Base-by-base conservation (phyloP, 2,329 filamentous ascomycete species). In the Venturia carpophila region DNA sequence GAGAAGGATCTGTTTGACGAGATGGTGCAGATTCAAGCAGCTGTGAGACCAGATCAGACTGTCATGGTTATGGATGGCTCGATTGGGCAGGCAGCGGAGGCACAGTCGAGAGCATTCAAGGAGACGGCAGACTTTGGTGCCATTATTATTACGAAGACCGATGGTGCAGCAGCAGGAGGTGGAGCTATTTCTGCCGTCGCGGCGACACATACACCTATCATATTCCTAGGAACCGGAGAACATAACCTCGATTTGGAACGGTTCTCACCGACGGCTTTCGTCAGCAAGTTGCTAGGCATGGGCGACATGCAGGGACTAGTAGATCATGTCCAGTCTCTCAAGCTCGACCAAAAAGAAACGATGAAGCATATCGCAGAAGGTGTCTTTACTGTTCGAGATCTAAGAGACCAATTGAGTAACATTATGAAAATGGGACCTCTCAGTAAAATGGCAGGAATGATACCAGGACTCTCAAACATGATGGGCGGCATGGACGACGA, bases 361-460 rank as follows among this genome's bases (percentile, higher is more conserved):
- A 97, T 99, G 83, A 99, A 99, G 81, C 93, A 99, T 79, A 95
- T 99, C 69, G 89, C 91, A 7, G 93, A 97, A 73, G 94, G 94
- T 65, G 92, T 97, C 68, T 99, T 97, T 77, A 96, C 94, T 0
- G 84, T 99, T 42, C 89, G 94, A 65, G 94, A 99, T 75, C 83
- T 99, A 69, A 87, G 94, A 24, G 94, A 99, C 74, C 95, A 99
- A 74, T 86, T 99, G 15, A 89, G 89, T 66, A 97, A 97, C 72
- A 97, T 99, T 73, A 97, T 97, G 92, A 99, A 99, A 80, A 97
- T 99, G 94, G 94, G 94, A 0, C 94, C 94, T 0, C 79, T 99
- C 1, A 95, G 90, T 21, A 97, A 99, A 75, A 95, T 99, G 85
- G 95, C 93, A 0, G 92, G 92, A 71, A 99, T 99, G 94, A 97